phyloP scores from a whole-genome alignment of 228 moss, liverwort and hornwort genomes.

The Sphagnum fallax region DNA sequence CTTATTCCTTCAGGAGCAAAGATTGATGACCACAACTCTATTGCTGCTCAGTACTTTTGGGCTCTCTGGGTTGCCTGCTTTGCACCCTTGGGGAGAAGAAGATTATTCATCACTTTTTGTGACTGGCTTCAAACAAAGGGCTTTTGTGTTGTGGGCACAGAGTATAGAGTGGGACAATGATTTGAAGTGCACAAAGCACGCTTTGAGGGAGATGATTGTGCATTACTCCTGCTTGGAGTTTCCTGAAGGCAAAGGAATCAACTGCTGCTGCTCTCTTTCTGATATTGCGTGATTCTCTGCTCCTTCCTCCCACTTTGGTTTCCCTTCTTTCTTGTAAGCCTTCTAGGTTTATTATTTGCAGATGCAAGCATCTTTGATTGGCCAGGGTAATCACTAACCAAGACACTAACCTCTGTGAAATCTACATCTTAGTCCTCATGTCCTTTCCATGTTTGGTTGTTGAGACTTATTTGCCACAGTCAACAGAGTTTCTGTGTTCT shows the following conservation, averaged over 20 bases:
- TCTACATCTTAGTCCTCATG: background rate
- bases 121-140: too few relatives aligned
- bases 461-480: too few relatives aligned
- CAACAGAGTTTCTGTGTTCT: background rate
- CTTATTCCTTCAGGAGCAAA: too few relatives aligned
- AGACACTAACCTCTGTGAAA: too few relatives aligned
- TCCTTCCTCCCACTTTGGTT: background rate
- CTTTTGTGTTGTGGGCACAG: conserved; percentile 7
- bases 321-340: background rate
- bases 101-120: too few relatives aligned
- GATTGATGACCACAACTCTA: too few relatives aligned
- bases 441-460: background rate
- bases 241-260: conserved; percentile 70
- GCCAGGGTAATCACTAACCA: too few relatives aligned
- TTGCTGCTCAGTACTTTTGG: too few relatives aligned
- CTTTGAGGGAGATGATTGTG: conserved; percentile 94
- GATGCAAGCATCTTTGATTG: too few relatives aligned
- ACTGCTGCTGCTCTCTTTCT: conserved; percentile 50
- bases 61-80: too few relatives aligned
- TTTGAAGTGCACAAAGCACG: conserved; percentile 75
- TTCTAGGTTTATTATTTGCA: background rate
- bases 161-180: conserved; percentile 83
- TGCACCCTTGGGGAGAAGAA: too few relatives aligned
- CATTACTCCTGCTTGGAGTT: conserved; percentile 75
- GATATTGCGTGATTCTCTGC: conserved; percentile 42